Conservation (phyloP, 306 rosid species). For the Acacia acuminata region DNA sequence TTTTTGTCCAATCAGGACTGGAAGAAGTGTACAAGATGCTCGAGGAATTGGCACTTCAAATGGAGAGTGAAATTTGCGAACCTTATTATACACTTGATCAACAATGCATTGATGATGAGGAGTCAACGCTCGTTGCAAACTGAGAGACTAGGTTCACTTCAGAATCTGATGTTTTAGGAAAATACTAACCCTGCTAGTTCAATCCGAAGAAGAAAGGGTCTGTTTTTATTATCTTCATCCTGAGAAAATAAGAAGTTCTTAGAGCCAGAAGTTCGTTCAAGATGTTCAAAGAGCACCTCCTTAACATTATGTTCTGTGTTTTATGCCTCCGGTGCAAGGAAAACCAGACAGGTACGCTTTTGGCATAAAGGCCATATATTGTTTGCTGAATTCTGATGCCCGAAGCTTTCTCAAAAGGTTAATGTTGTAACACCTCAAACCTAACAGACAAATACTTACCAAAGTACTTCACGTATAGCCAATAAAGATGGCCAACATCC, state of each 20-base stretch:
- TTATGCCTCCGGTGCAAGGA: neutral
- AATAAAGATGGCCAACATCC: no score
- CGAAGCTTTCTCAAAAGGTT: neutral
- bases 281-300: neutral
- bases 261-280: no score
- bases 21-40: conserved; percentile 54
- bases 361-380: neutral
- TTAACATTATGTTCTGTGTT: neutral
- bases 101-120: conserved; percentile 29
- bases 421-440: no score
- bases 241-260: neutral
- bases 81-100: conserved; percentile 21
- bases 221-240: neutral
- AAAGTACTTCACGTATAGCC: no score
- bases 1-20: conserved; percentile 41
- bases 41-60: conserved; percentile 62
- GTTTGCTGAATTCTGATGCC: neutral
- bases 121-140: conserved; percentile 29
- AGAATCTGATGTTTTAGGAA: neutral
- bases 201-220: neutral
- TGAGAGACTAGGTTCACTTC: conserved; percentile 29
- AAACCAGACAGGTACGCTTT: neutral
- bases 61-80: conserved; percentile 43
- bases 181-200: neutral
- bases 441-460: no score